phyloP scores from a whole-genome alignment of 768 basidiomycete genomes.

The Lyophyllum atratum region DNA sequence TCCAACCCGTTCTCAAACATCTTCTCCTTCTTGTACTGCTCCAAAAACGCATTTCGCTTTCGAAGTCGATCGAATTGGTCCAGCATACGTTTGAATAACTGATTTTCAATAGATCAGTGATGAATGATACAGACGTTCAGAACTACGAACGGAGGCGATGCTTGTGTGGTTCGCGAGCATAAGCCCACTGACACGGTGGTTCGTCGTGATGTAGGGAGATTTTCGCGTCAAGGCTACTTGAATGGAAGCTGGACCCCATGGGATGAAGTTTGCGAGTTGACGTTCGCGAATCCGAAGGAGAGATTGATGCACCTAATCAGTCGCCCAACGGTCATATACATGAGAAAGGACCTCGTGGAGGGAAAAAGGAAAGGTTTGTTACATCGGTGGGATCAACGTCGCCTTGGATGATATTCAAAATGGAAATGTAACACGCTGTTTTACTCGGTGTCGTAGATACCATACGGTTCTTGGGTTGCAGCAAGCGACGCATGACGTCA shows the following conservation, averaged over 20 bases:
- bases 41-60: slow-evolving; percentile 91
- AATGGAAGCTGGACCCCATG: slow-evolving; percentile 98
- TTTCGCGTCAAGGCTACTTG: slow-evolving; percentile 94
- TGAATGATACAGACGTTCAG: slow-evolving; percentile 2
- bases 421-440: slow-evolving; percentile 95
- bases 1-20: slow-evolving; percentile 93
- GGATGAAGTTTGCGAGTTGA: slow-evolving; percentile 96
- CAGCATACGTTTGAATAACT: slow-evolving; percentile 96
- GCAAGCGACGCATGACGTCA: slow-evolving; percentile 96
- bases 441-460: slow-evolving; percentile 93
- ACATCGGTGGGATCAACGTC: slow-evolving; percentile 99
- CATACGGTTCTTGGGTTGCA: slow-evolving; percentile 99
- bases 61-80: slow-evolving; percentile 90
- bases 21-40: slow-evolving; percentile 96
- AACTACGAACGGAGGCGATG: slow-evolving; percentile 78
- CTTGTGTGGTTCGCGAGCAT: slow-evolving; percentile 99
- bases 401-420: slow-evolving; percentile 97
- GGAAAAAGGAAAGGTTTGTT: slow-evolving; percentile 34
- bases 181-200: slow-evolving; percentile 94
- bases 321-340: slow-evolving; percentile 6
- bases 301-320: slow-evolving; percentile 92
- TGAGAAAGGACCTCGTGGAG: background rate
- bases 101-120: slow-evolving; percentile 7
- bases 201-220: slow-evolving; percentile 85
- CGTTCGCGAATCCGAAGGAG: slow-evolving; percentile 95